A percentile compares a stretch with the other conserved stretches of the same genome.
Conservation (phyloP, 2,329 filamentous ascomycete species). For the Neophaeococcomyces aloes region DNA sequence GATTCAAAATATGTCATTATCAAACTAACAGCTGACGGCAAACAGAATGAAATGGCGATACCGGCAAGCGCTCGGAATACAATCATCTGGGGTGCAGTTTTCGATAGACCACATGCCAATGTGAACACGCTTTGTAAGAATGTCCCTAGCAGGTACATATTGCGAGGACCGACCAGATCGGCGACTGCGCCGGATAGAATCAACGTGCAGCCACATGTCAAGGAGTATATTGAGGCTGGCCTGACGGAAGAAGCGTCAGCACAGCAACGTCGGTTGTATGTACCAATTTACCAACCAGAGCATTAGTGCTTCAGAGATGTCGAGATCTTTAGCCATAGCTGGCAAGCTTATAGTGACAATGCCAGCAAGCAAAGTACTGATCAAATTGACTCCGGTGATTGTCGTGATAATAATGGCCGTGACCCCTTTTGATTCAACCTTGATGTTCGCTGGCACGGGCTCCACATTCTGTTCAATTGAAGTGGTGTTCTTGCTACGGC, state of each 20-base stretch:
- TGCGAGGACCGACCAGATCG: conserved; percentile 40
- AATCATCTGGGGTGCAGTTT: conserved; percentile 35
- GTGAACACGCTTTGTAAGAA: conserved; percentile 36
- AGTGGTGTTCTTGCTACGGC: too few species aligned
- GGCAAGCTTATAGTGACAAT: conserved; percentile 21
- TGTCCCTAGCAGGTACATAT: conserved; percentile 38
- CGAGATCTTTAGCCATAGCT: conserved; percentile 20
- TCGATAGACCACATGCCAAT: conserved; percentile 34
- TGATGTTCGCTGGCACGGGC: not conserved
- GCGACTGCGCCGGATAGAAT: conserved; percentile 42
- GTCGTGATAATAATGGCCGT: conserved; percentile 12
- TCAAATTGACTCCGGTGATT: conserved; percentile 13
- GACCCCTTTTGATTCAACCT: conserved; percentile 5
- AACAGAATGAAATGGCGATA: conserved; percentile 37
- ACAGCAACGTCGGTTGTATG: not conserved
- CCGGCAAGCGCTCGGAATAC: conserved; percentile 39
- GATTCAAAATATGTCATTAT: conserved; percentile 38
- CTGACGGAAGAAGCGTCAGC: too few species aligned
- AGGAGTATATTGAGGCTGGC: conserved; percentile 28
- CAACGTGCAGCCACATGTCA: conserved; percentile 41
- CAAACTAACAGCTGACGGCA: conserved; percentile 41
- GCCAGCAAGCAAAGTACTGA: conserved; percentile 18
- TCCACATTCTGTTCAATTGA: too few species aligned
- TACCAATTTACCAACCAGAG: conserved; percentile 16
- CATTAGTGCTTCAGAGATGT: conserved; percentile 18